These are phyloP conservation scores for Datisca glomerata DNA, from an alignment of 306 rosid species.

Conservation along the genomic window DNA sequence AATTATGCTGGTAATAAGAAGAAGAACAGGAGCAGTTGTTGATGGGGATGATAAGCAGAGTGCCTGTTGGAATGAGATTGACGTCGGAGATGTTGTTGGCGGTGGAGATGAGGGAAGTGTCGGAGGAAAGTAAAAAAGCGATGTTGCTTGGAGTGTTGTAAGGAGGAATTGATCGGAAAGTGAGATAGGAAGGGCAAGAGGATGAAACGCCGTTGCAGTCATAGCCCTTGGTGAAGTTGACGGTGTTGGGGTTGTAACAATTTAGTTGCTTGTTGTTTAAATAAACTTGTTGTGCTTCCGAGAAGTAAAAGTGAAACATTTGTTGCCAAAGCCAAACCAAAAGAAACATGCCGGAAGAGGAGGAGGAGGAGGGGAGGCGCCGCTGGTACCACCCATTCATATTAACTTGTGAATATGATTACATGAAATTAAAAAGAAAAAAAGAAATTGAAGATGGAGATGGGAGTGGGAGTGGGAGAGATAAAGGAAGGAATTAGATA, in stretches of 20 bases:
- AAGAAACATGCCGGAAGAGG: too few relatives aligned
- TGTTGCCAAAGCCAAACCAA: too few relatives aligned
- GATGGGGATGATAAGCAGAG: conserved; percentile 33
- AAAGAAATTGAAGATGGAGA: too few relatives aligned
- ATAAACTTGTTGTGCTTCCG: conserved; percentile 35
- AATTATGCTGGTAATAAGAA: conserved; percentile 31
- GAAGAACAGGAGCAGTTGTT: conserved; percentile 43
- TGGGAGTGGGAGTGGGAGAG: too few relatives aligned
- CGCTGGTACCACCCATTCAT: too few relatives aligned
- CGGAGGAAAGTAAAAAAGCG: conserved; percentile 27
- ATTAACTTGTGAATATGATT: too few relatives aligned
- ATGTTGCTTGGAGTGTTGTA: conserved; percentile 28
- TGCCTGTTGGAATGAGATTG: conserved; percentile 12
- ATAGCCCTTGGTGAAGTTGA: conserved; percentile 27
- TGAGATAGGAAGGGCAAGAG: conserved; percentile 48
- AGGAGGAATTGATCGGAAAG: conserved; percentile 35
- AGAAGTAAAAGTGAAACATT: too few relatives aligned
- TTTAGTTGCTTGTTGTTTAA: conserved; percentile 44
- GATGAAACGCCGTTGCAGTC: conserved; percentile 24
- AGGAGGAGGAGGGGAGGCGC: too few relatives aligned
- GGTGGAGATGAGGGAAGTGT: conserved; percentile 13
- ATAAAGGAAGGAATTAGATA: too few relatives aligned
- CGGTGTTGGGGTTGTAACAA: conserved; percentile 17
- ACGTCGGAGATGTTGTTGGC: conserved; percentile 47
- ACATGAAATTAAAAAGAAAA: too few relatives aligned